Base-by-base conservation (phyloP, 345 rosid species). In the Iberis pinnata region DNA sequence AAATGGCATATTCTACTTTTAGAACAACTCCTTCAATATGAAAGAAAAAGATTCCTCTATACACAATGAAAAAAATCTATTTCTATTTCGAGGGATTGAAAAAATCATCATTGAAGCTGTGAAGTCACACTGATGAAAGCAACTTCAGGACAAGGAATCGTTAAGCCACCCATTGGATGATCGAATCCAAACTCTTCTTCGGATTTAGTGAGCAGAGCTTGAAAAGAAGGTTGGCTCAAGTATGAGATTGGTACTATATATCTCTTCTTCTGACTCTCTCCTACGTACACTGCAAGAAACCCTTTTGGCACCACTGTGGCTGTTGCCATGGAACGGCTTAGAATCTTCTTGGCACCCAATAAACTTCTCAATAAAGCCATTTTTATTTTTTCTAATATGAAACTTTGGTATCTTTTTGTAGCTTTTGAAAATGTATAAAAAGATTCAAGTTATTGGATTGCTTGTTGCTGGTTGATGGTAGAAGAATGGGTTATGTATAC, bases 81-180 rank as follows among this genome's bases (percentile, higher is more conserved):
- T 11, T 60, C 26, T 58, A 58, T 22, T 2, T 36, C 4, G 14
- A 17, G 36, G 24, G 29, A 33, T 4, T 26, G 12, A 46, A 58
- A 15, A 12, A 11, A 40, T 55, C 9, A 33, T 51, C 63, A 14
- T 8, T 45, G 46, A 7, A 77, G 47, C 35, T 53, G 38, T 4
- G 75, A 76, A 3, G 73, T 76, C 10, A 76, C 44, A 11, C 9
- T 22, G 20, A 72, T 4, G 70, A 79, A 84, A 0, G 54, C 52
- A 7, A 77, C 75, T 67, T 74, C 77, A 3, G 61, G 53, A 63
- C 83, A 78, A 7, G 77, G 83, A 51, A 63, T n/a, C n/a, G n/a
- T n/a, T n/a, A n/a, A n/a, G n/a, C n/a, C n/a, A n/a, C n/a, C n/a
- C n/a, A n/a, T n/a, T n/a, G n/a, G n/a, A n/a, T n/a, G n/a, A n/a